Evolutionary conservation across 2,329 filamentous ascomycete species (phyloP), one percentile per base, ranked within the genome.

Genomic region (Ascochyta fabae): DNA sequence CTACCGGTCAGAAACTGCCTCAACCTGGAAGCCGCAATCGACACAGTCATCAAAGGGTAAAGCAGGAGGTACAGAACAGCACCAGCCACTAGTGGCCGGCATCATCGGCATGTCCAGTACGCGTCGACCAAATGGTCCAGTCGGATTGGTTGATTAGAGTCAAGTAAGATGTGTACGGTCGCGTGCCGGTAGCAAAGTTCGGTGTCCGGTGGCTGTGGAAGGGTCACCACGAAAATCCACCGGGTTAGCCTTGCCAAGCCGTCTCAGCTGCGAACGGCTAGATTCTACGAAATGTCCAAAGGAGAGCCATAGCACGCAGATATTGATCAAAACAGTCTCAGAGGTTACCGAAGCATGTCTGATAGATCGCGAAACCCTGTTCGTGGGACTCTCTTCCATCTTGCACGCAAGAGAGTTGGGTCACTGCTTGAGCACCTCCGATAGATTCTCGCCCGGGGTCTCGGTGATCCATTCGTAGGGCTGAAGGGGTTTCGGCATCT

Each of bases 41-140:
- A 57, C 36, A 44, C 58, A 61, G 63, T 62, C 62, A 67, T 65
- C 58, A 59, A 61, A 55, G 65, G 66, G 51, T 58, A 55, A 61
- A 63, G 50, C 35, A 64, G 60, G 63, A 60, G 55, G 42, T n/a
- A n/a, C 33, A 48, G 15, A 42, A 43, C 48, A 47, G 38, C 46
- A 45, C 33, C 24, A 44, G 45, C 36, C 38, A 40, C 53, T 48
- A 45, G 43, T 33, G 31, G 51, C 38, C 54, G 56, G 48, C 55
- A 61, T 54, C 47, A 16, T 46, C 51, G 48, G 48, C 58, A 60
- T 53, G 44, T 38, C 44, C 31, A 44, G 27, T 23, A 38, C 31
- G 13, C 29, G 3, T 42, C 42, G 42, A 51, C 22, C 6, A 33
- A 12, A 47, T 8, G 13, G 6, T 26, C 41, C 15, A 48, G 33